Conservation (phyloP, 225 moss, liverwort and hornwort species). For the Polytrichum commune region DNA sequence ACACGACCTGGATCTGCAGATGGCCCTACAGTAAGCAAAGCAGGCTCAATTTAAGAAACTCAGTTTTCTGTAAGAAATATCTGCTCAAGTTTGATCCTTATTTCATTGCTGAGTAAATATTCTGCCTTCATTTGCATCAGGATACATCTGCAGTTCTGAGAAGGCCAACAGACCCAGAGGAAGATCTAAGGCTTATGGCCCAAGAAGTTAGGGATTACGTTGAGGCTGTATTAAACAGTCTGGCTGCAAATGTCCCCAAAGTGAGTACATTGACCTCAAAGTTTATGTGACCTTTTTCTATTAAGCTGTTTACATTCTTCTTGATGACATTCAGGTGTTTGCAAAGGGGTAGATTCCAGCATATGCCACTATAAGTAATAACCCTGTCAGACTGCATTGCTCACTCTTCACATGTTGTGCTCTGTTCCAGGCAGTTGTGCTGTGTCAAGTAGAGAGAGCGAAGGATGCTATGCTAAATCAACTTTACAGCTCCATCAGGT, state of each 20-base stretch:
- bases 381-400: too few species aligned
- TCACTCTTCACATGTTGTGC: too few species aligned
- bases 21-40: conserved; percentile 58
- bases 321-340: too few species aligned
- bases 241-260: conserved; percentile 69
- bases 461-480: conserved; percentile 74
- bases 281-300: too few species aligned
- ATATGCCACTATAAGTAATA: too few species aligned
- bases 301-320: too few species aligned
- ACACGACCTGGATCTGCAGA: conserved; percentile 52
- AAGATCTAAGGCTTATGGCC: conserved; percentile 67
- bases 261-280: conserved; percentile 21
- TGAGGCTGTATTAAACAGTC: conserved; percentile 66
- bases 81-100: background rate
- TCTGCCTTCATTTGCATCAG: conserved; percentile 15
- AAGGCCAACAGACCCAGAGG: conserved; percentile 58
- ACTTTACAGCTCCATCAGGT: conserved; percentile 71
- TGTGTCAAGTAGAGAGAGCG: conserved; percentile 71
- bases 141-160: conserved; percentile 40
- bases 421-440: conserved; percentile 53
- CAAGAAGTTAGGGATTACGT: conserved; percentile 78
- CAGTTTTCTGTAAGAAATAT: background rate
- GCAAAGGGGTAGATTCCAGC: too few species aligned
- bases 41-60: background rate
- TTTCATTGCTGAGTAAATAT: conserved; percentile 5